Conservation (phyloP, 163 green algal genomes). For the Picocystis sp. region DNA sequence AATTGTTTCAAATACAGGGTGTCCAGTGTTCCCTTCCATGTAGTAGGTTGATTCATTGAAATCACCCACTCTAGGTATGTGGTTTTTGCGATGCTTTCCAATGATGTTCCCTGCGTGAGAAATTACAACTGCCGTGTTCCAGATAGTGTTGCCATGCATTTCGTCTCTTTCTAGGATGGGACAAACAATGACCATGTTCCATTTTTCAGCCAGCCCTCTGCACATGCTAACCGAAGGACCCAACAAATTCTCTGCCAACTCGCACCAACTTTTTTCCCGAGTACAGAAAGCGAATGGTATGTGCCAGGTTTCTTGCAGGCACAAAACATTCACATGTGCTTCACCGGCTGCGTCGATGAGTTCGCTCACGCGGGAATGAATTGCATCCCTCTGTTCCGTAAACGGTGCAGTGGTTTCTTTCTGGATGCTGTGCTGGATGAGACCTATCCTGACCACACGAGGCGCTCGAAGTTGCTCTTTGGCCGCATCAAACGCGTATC, state of each 20-base stretch:
- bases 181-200: conserved; percentile 76
- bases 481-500: conserved; percentile 48
- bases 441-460: conserved; percentile 45
- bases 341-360: conserved; percentile 55
- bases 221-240: conserved; percentile 6
- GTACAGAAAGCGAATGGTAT: conserved; percentile 97
- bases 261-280: conserved; percentile 71
- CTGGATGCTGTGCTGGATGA: conserved; percentile 75
- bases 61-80: conserved; percentile 92
- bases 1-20: conserved; percentile 80
- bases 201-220: conserved; percentile 34
- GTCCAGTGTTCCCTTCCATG: conserved; percentile 90
- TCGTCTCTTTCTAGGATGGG: conserved; percentile 84
- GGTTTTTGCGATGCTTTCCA: conserved; percentile 52
- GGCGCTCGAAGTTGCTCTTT: conserved; percentile 59
- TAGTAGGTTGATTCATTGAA: conserved; percentile 98
- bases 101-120: conserved; percentile 73
- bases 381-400: conserved; percentile 53
- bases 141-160: conserved; percentile 66
- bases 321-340: conserved; percentile 69
- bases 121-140: conserved; percentile 96
- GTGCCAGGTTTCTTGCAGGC: conserved; percentile 74
- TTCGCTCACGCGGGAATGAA: conserved; percentile 35
- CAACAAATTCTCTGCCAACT: conserved; percentile 71
- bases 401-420: conserved; percentile 66